Percentiles rank a stretch among this genome's conserved stretches.
phyloP scores from a whole-genome alignment of 805 yeast species.

The Ogataea paraovalis region DNA sequence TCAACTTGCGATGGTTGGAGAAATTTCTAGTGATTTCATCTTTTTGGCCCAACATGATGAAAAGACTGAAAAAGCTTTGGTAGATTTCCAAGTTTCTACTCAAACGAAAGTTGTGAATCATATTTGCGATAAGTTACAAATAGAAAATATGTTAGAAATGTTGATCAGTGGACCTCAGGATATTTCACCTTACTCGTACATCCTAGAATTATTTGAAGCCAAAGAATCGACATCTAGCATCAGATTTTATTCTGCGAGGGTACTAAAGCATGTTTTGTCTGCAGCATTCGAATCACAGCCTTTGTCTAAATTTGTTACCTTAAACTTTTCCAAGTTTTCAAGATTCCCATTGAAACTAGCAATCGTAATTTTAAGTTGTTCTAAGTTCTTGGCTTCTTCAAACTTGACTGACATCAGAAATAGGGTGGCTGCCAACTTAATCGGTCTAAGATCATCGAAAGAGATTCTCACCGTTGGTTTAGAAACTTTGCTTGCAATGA shows the following conservation, averaged over 20 bases:
- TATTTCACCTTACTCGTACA: slow-evolving; percentile 1
- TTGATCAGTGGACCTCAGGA: neutral
- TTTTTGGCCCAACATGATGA: slow-evolving; percentile 22
- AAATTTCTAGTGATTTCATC: slow-evolving; percentile 36
- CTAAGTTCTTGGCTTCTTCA: slow-evolving; percentile 33
- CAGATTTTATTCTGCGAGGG: slow-evolving; percentile 33
- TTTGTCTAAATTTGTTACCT: slow-evolving; percentile 14
- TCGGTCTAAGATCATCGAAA: slow-evolving; percentile 43
- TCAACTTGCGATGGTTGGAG: slow-evolving; percentile 32
- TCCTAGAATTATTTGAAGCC: neutral
- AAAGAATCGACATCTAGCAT: slow-evolving; percentile 2
- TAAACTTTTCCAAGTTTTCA: slow-evolving; percentile 31
- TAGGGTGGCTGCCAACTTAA: slow-evolving; percentile 57
- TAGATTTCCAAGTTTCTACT: slow-evolving; percentile 8
- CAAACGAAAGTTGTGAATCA: neutral
- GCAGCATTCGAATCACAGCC: slow-evolving; percentile 27
- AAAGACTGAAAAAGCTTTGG: slow-evolving; percentile 6
- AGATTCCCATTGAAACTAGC: slow-evolving; percentile 33
- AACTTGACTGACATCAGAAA: slow-evolving; percentile 53
- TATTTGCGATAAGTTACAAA: neutral
- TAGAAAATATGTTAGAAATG: neutral
- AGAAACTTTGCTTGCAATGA: slow-evolving; percentile 44
- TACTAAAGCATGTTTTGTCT: slow-evolving; percentile 30
- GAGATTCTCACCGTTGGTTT: slow-evolving; percentile 43
- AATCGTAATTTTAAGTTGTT: slow-evolving; percentile 33